Conservation (phyloP, 495 filamentous ascomycete species). For the Podospora bellae-mahoneyi region DNA sequence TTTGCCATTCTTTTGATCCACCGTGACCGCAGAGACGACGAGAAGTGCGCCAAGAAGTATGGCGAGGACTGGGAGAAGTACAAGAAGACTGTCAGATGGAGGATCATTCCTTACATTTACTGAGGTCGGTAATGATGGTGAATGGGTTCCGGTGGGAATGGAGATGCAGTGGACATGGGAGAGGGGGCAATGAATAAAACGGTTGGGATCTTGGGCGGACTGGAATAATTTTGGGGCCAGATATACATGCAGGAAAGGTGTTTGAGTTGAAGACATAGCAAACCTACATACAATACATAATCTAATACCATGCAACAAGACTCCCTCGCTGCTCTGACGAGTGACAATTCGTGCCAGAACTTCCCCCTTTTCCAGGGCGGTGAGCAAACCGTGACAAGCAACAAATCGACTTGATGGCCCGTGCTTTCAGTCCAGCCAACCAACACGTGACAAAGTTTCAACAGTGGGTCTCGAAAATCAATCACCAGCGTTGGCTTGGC, state of each 20-base stretch:
- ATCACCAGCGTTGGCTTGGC: background rate
- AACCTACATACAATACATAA: background rate
- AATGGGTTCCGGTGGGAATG: slow-evolving; percentile 26
- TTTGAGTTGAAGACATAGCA: background rate
- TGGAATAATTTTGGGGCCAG: background rate
- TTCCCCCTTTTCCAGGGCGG: background rate
- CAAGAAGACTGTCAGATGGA: slow-evolving; percentile 73
- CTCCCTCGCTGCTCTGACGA: too few relatives aligned
- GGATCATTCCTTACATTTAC: slow-evolving; percentile 91
- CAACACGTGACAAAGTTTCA: slow-evolving; percentile 17
- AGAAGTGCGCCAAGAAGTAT: slow-evolving; percentile 90
- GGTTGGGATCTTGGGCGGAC: background rate
- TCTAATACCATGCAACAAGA: background rate
- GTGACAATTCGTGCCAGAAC: background rate
- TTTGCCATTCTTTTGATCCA: slow-evolving; percentile 88
- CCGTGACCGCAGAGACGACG: slow-evolving; percentile 86
- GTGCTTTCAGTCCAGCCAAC: background rate
- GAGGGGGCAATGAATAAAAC: background rate
- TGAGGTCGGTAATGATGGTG: slow-evolving; percentile 42
- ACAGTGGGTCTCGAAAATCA: slow-evolving; percentile 10
- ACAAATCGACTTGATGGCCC: background rate
- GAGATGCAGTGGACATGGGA: background rate
- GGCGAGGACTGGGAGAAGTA: slow-evolving; percentile 93
- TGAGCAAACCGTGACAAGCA: background rate
- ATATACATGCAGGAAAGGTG: background rate